Evolutionary conservation across 352 stramenopile genomes (phyloP).

Genomic region (Phytopythium oedochilum): DNA sequence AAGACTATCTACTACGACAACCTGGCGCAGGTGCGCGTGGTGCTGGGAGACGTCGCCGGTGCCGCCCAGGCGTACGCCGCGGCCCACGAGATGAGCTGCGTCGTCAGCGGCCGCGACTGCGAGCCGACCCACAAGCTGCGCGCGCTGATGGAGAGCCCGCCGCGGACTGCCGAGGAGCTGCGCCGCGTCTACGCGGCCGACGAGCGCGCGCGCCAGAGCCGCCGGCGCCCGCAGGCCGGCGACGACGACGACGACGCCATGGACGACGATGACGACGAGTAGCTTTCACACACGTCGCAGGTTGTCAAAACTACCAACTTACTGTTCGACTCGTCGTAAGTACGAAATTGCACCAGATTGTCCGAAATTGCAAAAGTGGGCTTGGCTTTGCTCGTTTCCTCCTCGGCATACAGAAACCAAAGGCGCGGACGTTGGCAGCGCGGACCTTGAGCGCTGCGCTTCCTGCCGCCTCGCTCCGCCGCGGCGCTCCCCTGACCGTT

Average conservation of each 20-base stretch:
- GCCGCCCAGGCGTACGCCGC: slow-evolving; percentile 46
- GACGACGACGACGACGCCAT: slow-evolving; percentile 24
- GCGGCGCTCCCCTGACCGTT: too few relatives aligned
- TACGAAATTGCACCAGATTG: not conserved
- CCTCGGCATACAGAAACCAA: not conserved
- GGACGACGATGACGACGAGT: not conserved
- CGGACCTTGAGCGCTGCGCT: too few relatives aligned
- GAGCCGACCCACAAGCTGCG: slow-evolving; percentile 58
- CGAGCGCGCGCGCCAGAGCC: slow-evolving; percentile 10
- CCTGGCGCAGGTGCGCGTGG: slow-evolving; percentile 64
- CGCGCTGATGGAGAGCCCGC: slow-evolving; percentile 57
- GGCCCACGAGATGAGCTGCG: slow-evolving; percentile 52
- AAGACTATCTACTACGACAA: slow-evolving; percentile 88
- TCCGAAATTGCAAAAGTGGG: not conserved
- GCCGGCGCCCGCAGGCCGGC: slow-evolving; percentile 14
- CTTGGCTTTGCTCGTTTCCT: not conserved
- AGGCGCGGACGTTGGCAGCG: not conserved
- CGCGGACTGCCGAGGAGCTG: slow-evolving; percentile 51
- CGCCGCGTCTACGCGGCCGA: slow-evolving; percentile 51
- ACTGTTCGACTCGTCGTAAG: too few relatives aligned
- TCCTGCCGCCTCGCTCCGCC: not conserved
- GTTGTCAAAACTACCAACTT: too few relatives aligned
- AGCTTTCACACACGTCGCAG: slow-evolving; percentile 2
- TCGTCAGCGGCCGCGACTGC: slow-evolving; percentile 57
- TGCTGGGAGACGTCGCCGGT: slow-evolving; percentile 45